Evolutionary conservation across 2,329 filamentous ascomycete genomes (phyloP), one percentile per base, ranked within the genome.

Genomic region (Fusarium haematococcum): DNA sequence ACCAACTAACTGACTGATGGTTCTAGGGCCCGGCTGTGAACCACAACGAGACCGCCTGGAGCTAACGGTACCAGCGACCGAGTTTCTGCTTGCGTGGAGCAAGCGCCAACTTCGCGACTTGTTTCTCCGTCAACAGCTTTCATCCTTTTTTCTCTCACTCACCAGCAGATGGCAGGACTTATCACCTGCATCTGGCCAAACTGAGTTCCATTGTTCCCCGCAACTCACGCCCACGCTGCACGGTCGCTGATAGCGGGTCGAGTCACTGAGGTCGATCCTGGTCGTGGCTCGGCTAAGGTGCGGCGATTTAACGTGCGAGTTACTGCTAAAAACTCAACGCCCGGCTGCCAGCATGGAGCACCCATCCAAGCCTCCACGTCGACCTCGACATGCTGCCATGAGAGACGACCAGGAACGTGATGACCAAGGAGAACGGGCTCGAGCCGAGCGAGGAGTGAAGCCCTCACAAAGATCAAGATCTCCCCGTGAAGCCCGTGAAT

Each of bases 351-450:
- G 77, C 70, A 79, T 79, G 79, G 70, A 78, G 76, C 76, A 77
- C 71, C 73, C 75, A 78, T 71, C 79, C 76, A 78, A 78, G 77
- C 75, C 79, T 82, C 78, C 77, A 77, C 80, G 77, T 80, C 80
- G 78, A 76, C 78, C 77, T 80, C 80, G 78, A 80, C 75, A 84
- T 84, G 82, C 80, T 82, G 81, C 82, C 80, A 85, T 85, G 83
- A 84, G 73, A 79, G 81, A 84, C 80, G 79, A 78, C 67, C 78
- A 80, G 77, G 79, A 80, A 81, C 78, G 76, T 75, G 76, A 84
- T 79, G 81, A 83, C 61, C 76, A 81, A 75, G 78, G 81, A 80
- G 81, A 84, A 72, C 75, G 80, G 80, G 80, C 79, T 80, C 80
- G 81, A 75, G 74, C 76, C 70, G 81, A 82, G 71, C 80, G 81